Evolutionary conservation across 805 yeast species (phyloP).

Genomic region (Starmerella bombi): DNA sequence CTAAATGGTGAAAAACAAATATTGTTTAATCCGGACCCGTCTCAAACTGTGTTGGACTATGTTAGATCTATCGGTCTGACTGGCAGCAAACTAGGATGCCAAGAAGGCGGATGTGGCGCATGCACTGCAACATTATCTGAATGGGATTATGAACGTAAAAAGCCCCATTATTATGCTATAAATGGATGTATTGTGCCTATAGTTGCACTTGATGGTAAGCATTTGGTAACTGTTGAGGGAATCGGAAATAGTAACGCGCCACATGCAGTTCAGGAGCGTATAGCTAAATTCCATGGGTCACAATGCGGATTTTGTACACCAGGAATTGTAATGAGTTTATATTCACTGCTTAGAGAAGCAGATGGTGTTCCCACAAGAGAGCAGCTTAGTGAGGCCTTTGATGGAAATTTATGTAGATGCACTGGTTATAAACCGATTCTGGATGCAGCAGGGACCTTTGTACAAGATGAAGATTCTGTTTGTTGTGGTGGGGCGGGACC

Average conservation of each 20-base stretch:
- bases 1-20: constrained; percentile 31
- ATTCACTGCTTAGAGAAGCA: constrained; percentile 32
- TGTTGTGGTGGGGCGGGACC: background rate
- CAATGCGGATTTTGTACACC: constrained; percentile 43
- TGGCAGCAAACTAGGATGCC: constrained; percentile 39
- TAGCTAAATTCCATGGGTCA: constrained; percentile 38
- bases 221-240: constrained; percentile 38
- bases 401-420: constrained; percentile 38
- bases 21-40: constrained; percentile 33
- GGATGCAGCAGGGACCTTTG: constrained; percentile 36
- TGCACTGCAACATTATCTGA: constrained; percentile 35
- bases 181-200: constrained; percentile 39
- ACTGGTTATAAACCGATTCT: constrained; percentile 40
- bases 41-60: constrained; percentile 34
- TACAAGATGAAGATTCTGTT: constrained; percentile 2
- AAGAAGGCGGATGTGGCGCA: constrained; percentile 42
- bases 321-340: constrained; percentile 38
- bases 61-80: constrained; percentile 30
- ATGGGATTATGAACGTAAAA: constrained; percentile 23
- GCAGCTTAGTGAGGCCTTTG: constrained; percentile 34
- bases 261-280: constrained; percentile 39
- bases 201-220: constrained; percentile 35
- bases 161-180: constrained; percentile 30
- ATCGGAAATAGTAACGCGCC: constrained; percentile 31
- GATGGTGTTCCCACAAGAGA: constrained; percentile 31